A percentile compares a stretch with the other conserved stretches of the same genome.
phyloP scores from a whole-genome alignment of 2,329 filamentous ascomycete genomes.

The Lachnellula occidentalis region DNA sequence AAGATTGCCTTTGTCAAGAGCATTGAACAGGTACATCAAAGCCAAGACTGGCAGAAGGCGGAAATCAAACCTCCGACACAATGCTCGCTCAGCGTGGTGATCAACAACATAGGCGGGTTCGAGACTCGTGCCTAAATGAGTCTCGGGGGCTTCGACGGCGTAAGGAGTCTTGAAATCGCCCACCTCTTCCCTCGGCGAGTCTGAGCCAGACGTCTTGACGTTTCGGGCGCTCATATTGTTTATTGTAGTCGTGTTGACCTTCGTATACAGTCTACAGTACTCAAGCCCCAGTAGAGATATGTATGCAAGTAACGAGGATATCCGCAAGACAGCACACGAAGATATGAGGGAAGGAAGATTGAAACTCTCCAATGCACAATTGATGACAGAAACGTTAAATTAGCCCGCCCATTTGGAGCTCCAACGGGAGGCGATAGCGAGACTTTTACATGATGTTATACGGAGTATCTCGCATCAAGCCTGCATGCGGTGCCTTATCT shows the following conservation, averaged over 20 bases:
- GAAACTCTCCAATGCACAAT: too few species aligned
- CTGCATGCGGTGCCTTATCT: too few species aligned
- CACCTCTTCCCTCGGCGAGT: constrained; percentile 3
- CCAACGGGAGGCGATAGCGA: too few species aligned
- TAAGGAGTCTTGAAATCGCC: constrained; percentile 10
- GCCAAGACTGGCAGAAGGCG: constrained; percentile 49
- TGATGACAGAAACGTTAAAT: too few species aligned
- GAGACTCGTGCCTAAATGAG: constrained; percentile 2
- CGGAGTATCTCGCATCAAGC: too few species aligned
- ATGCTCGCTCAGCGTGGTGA: constrained; percentile 40
- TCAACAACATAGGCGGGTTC: constrained; percentile 31
- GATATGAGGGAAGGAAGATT: too few species aligned
- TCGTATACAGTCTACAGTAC: too few species aligned
- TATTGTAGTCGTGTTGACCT: background rate
- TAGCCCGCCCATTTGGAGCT: too few species aligned
- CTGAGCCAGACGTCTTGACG: background rate
- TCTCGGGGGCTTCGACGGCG: constrained; percentile 4
- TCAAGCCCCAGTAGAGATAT: too few species aligned
- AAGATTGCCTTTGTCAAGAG: constrained; percentile 46
- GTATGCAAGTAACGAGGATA: too few species aligned
- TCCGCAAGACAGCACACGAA: too few species aligned
- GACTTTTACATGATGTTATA: too few species aligned
- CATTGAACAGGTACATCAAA: constrained; percentile 47
- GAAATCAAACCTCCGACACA: constrained; percentile 51
- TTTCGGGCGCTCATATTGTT: background rate